Percentiles rank a stretch among this genome's conserved stretches.
phyloP scores from a whole-genome alignment of 202 grass and related monocot genomes.

The Elaeis oleifera region DNA sequence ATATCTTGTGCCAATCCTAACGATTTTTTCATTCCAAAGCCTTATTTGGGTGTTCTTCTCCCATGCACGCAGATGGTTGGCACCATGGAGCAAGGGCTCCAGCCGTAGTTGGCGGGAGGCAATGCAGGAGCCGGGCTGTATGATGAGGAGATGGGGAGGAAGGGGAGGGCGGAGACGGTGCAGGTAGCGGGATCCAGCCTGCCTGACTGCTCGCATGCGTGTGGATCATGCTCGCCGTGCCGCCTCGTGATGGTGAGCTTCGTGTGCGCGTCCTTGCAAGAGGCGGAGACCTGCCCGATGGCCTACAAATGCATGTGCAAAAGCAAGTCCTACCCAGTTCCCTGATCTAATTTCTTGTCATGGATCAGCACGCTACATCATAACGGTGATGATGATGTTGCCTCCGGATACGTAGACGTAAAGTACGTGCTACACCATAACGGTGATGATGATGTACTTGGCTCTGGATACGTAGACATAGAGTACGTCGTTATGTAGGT shows the following conservation, averaged over 20 bases:
- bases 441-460: too few relatives aligned
- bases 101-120: background rate
- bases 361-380: too few relatives aligned
- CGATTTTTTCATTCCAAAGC: background rate
- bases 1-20: background rate
- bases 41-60: background rate
- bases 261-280: constrained; percentile 16
- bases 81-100: background rate
- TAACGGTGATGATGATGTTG: too few relatives aligned
- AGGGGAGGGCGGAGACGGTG: constrained; percentile 14
- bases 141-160: too few relatives aligned
- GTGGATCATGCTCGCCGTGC: constrained; percentile 24
- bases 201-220: constrained; percentile 23
- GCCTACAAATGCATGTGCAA: constrained; percentile 29
- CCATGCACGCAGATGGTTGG: background rate
- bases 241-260: constrained; percentile 28
- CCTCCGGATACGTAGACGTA: too few relatives aligned
- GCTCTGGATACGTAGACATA: too few relatives aligned
- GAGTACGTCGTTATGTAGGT: too few relatives aligned
- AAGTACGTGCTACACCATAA: too few relatives aligned
- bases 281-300: constrained; percentile 25
- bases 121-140: background rate
- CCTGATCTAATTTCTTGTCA: background rate
- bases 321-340: constrained; percentile 24
- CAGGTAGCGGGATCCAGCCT: constrained; percentile 13